Base-by-base conservation (phyloP, 148 eudicot genomes). In the Rhododendron kiyosumense region DNA sequence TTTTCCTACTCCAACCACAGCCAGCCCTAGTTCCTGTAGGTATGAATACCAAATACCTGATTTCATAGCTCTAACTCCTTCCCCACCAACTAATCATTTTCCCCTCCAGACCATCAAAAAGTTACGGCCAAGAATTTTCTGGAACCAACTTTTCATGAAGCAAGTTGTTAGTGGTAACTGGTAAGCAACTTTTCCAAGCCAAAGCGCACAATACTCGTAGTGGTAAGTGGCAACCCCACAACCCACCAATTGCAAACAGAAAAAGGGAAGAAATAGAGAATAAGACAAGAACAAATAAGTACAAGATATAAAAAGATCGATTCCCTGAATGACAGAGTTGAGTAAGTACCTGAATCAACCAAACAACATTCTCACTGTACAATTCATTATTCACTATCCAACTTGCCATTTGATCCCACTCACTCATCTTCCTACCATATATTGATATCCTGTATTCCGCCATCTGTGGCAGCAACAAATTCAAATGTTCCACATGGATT, bases 341-440 rank as follows among this genome's bases (percentile, higher is more conserved):
- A 32, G 45, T 24, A 12, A 52, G 57, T 86, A 86, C 96, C 99
- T 97, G 99, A 89, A 97, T 97, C 90, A 97, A 87, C 99, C 99
- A 97, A 85, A 97, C 99, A 93, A 95, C 99, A 91, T 97, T 97
- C 89, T 92, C 98, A 86, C 96, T 93, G 91, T 97, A 94, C 86
- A 97, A 85, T 41, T 95, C 98, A 89, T 97, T 97, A 88, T 97
- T 97, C 76, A 97, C 96, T 61, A 97, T 91, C 99, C 99, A 97
- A 88, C 99, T 97, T 75, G 98, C 98, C 83, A 97, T 85, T 85
- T 94, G 95, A 86, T 97, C 99, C 99, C 99, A 97, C 91, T 97
- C 99, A 74, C 99, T 95, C 89, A 93, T 94, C 95, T 97, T 97
- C 88, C 99, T 90, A 71, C 99, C 99, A 88, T 97, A 95, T 86